Evolutionary conservation across 352 stramenopile genomes (phyloP), one percentile per base, ranked within the genome.

Genomic region (Globisporangium viniferum): DNA sequence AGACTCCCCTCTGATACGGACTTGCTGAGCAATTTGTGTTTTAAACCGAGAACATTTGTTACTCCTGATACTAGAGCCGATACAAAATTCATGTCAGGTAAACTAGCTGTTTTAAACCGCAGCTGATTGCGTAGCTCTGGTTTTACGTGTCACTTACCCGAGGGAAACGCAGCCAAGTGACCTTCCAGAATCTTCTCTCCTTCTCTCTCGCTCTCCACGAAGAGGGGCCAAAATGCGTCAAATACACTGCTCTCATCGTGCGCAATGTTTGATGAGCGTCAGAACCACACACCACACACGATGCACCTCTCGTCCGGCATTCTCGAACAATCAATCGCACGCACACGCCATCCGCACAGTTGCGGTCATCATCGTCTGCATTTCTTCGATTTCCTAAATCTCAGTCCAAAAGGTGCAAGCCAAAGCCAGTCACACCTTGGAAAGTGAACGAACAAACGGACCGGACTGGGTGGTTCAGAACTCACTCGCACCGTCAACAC

Each of bases 101-200:
- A 12, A 14, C 33, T 1, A 15, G 18, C 5, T 54, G 58, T 64
- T 54, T 64, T 20, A 36, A 54, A 64, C 58, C 6, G 0, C 2
- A 59, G 8, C 2, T 18, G 27, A 44, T 39, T 36, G 53, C 18
- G 15, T 39, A 18, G 15, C 24, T 36, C 5, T 6, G 20, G 22
- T 8, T 2, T 51, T 18, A 24, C 20, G n/a, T 29, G 31, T 61
- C 55, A 22, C 24, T 61, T 27, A n/a, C 3, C 7, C n/a, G 29
- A 61, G 55, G 31, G 33, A 61, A 36, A 61, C 36, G 5, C 20
- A 12, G 55, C 20, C 31, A 10, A 48, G 55, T 56, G 36, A 64
- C 67, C 51, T 74, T 74, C 69, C 59, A 71, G 72, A 73, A 74
- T 31, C 68, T 71, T 78, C 33, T 68, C 22, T 64, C 61, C 27